Base-by-base conservation (phyloP, 371 early-diverging fungal species). In the Lichtheimia corymbifera region DNA sequence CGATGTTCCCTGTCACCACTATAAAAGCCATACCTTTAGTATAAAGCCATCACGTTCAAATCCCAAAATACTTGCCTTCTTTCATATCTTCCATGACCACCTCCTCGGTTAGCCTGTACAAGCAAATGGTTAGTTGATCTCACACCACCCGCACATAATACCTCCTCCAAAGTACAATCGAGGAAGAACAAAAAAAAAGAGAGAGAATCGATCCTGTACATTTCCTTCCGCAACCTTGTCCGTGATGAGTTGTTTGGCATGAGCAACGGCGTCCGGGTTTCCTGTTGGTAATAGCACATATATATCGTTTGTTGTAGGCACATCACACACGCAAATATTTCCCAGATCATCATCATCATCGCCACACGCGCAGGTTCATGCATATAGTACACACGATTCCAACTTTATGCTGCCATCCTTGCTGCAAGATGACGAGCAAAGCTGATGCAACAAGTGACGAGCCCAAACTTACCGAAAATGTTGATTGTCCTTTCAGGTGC, bases 181-280 rank as follows among this genome's bases (percentile, higher is more conserved):
- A 30, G 7, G 30, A 35, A 35, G 35, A 27, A 35, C n/a, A 17
- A n/a, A 17, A 57, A 53, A 55, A 56, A 47, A 59, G 57, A 47
- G 27, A 60, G 47, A 64, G 41, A 66, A 55, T 49, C 44, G 56
- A 61, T 41, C 49, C 63, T 65, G 64, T 66, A 74, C 71, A 66
- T 58, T 68, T 73, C 72, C 80, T 64, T 79, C 82, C 40, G 76
- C 72, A 44, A 85, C 82, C 70, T 85, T 85, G 54, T 83, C 83
- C 76, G 72, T 72, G 17, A 85, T 79, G 14, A 85, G 68, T 49
- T 82, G 78, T 54, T 81, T 83, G 44, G 85, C 85, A 45, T 76
- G 65, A 22, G 81, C 80, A 30, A 85, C 76, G 27, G 79, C 74
- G 49, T 83, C 77, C 14, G 85, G 75, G 5, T 75, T 76, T 64